Conservation (phyloP, 306 rosid species). For the Hippophae rhamnoides region DNA sequence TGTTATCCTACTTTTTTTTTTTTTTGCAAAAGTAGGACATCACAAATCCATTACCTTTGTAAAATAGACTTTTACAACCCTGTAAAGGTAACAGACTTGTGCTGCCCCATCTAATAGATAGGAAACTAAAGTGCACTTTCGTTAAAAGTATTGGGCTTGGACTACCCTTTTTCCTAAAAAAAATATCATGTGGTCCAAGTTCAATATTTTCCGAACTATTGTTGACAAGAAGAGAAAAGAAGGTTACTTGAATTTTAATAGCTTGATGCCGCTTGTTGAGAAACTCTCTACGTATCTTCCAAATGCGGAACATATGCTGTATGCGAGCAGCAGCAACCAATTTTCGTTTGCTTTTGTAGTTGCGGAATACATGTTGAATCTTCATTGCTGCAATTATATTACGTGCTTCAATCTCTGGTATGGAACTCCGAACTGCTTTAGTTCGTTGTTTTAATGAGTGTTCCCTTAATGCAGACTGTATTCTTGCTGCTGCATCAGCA, state of each 20-base stretch:
- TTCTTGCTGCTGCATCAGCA: slow-evolving; percentile 94
- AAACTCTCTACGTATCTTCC: slow-evolving; percentile 77
- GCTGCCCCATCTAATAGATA: no score
- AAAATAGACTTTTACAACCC: no score
- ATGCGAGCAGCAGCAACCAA: slow-evolving; percentile 69
- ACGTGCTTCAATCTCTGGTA: slow-evolving; percentile 76
- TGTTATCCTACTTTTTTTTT: no score
- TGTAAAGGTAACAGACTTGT: no score
- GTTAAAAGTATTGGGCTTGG: no score
- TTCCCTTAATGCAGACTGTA: slow-evolving; percentile 76
- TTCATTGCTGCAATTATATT: slow-evolving; percentile 82
- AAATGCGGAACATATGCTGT: slow-evolving; percentile 69
- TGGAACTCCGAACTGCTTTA: slow-evolving; percentile 32
- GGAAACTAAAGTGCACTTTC: no score
- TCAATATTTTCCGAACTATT: neutral
- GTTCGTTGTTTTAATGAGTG: slow-evolving; percentile 54
- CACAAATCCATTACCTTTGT: no score
- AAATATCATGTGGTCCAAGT: no score
- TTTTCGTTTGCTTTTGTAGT: slow-evolving; percentile 36
- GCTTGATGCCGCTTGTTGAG: slow-evolving; percentile 68
- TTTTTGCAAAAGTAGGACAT: no score
- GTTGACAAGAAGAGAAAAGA: slow-evolving; percentile 13
- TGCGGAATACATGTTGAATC: slow-evolving; percentile 88
- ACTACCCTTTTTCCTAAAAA: no score
- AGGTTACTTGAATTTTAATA: slow-evolving; percentile 74